Evolutionary conservation across 2,329 filamentous ascomycete species (phyloP), one percentile per base, ranked within the genome.

Genomic region (Alternaria incomplexa): DNA sequence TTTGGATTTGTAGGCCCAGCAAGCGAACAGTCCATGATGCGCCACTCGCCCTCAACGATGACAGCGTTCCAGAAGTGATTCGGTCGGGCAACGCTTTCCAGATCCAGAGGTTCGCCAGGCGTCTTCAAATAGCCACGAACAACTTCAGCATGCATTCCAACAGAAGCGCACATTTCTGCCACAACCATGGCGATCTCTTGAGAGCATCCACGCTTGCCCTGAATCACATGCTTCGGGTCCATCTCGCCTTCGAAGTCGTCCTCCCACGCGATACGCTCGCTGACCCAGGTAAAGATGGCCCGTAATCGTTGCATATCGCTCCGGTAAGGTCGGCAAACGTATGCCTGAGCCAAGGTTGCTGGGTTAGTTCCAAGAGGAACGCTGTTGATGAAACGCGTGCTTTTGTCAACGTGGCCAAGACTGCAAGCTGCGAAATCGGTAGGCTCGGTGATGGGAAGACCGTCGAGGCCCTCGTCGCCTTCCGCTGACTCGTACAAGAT

Each of bases 31-130:
- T 99, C 96, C 83, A 99, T 93, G 68, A 98, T 91, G 54, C 96
- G 91, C 96, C 96, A 99, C 81, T 97, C 93, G 22, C 92, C 91
- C 78, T 99, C 96, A 9, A 97, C 90, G 36, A 97, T 83, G 17
- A 98, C 93, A 1, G 93, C 90, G 72, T 99, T 99, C 96, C 96
- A 99, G 89, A 92, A 98, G 81, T 99, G 96, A 74, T 99, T 99
- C 0, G 95, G 87, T 28, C 90, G 89, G n/a, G 93, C 92, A 78
- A 95, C 88, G 61, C 91, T 90, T 65, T 91, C 92, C 46, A 93
- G 84, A 72, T 98, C 94, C 9, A 81, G 57, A 10, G 69, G 66
- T 62, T 98, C 96, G 1, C 95, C 95, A 0, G 96, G 96, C 1
- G 88, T 86, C 79, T 99, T 99, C 59, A 99, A 87, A 75, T 96